Percentiles rank a stretch among this genome's conserved stretches.
phyloP scores from a whole-genome alignment of 495 filamentous ascomycete genomes.

The Aspergillus nidulans region DNA sequence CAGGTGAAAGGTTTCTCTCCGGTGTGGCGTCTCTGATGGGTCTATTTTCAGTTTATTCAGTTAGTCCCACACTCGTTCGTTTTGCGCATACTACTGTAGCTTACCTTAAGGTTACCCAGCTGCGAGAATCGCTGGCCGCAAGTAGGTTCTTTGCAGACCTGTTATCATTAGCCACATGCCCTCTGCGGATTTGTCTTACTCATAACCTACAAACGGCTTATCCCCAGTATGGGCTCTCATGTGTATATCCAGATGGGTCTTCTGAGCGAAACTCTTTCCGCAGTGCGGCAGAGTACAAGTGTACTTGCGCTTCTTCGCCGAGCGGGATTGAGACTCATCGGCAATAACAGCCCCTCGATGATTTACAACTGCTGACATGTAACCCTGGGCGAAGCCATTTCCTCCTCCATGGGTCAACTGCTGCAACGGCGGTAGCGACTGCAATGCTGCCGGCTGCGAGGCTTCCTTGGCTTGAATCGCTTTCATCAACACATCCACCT shows the following conservation, averaged over 20 bases:
- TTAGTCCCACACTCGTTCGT: not conserved
- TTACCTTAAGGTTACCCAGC: slow-evolving; percentile 81
- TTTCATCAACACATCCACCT: slow-evolving; percentile 89
- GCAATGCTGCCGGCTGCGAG: slow-evolving; percentile 22
- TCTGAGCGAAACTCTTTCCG: slow-evolving; percentile 80
- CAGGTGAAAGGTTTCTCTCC: slow-evolving; percentile 85
- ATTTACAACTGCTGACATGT: slow-evolving; percentile 18
- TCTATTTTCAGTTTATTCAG: slow-evolving; percentile 44
- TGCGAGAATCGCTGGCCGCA: slow-evolving; percentile 84
- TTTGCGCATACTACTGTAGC: not conserved
- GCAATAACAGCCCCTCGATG: slow-evolving; percentile 21
- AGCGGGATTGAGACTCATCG: slow-evolving; percentile 31
- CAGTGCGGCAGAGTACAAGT: slow-evolving; percentile 72
- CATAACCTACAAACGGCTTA: slow-evolving; percentile 75
- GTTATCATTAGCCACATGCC: slow-evolving; percentile 1
- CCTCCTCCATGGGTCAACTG: slow-evolving; percentile 26
- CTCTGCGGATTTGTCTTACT: too few species aligned
- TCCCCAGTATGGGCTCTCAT: slow-evolving; percentile 84
- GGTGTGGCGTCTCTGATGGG: slow-evolving; percentile 80
- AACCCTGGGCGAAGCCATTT: slow-evolving; percentile 25
- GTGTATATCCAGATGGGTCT: slow-evolving; percentile 92
- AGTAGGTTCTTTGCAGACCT: slow-evolving; percentile 69
- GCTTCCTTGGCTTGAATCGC: slow-evolving; percentile 71
- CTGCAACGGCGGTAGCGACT: slow-evolving; percentile 35
- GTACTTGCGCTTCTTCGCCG: slow-evolving; percentile 52